Conservation (phyloP, 257 asterid species). For the Lithospermum erythrorhizon region DNA sequence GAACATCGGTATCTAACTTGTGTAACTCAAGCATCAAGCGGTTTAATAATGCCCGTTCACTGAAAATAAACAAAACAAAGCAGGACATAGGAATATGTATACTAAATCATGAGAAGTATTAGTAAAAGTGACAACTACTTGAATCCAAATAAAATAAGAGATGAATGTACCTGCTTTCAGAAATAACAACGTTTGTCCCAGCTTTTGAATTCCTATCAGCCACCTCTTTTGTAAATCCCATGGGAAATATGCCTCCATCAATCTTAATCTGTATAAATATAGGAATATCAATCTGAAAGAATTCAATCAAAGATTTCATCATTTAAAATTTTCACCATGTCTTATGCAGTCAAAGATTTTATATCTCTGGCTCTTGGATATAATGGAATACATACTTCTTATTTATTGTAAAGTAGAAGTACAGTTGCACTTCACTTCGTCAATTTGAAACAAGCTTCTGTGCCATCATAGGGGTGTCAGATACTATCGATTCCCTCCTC, state of each 20-base stretch:
- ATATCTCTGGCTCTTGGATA: too few relatives aligned
- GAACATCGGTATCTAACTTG: slow-evolving; percentile 84
- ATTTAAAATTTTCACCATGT: neutral
- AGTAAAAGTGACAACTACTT: neutral
- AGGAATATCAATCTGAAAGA: slow-evolving; percentile 81
- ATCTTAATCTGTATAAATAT: slow-evolving; percentile 86
- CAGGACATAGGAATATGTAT: neutral
- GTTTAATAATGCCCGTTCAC: slow-evolving; percentile 90
- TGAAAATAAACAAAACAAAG: slow-evolving; percentile 19
- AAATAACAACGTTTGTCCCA: slow-evolving; percentile 55
- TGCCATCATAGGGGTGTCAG: too few relatives aligned
- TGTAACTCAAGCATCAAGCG: slow-evolving; percentile 85
- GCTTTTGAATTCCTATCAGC: slow-evolving; percentile 74
- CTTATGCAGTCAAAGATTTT: too few relatives aligned
- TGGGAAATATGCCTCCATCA: slow-evolving; percentile 88
- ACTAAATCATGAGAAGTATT: neutral
- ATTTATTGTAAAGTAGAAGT: too few relatives aligned
- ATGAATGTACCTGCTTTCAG: slow-evolving; percentile 56
- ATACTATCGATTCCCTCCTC: too few relatives aligned
- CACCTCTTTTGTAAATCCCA: slow-evolving; percentile 77
- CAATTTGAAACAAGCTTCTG: too few relatives aligned
- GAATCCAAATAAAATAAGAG: neutral
- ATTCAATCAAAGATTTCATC: slow-evolving; percentile 17
- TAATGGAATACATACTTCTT: too few relatives aligned
- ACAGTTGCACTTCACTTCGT: too few relatives aligned